Evolutionary conservation across 1,284 basidiomycete species (phyloP).

Genomic region (Cryptococcus depauperatus): DNA sequence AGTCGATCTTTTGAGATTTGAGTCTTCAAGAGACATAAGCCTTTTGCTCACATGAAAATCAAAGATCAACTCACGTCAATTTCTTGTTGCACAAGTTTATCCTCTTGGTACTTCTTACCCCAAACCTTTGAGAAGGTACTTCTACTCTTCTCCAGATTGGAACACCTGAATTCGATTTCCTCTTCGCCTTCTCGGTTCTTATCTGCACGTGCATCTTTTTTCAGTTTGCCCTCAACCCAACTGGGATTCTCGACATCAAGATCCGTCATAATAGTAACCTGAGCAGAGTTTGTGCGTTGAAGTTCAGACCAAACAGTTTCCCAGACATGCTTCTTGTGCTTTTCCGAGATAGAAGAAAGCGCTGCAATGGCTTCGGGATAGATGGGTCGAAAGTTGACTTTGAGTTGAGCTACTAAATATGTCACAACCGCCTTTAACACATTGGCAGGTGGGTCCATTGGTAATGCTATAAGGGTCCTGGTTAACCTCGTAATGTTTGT

Average conservation of each 20-base stretch:
- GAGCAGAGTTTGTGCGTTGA: constrained; percentile 31
- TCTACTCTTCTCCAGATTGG: constrained; percentile 25
- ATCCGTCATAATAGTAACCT: constrained; percentile 18
- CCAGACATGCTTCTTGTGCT: constrained; percentile 68
- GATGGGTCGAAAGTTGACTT: constrained; percentile 79
- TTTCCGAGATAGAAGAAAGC: constrained; percentile 51
- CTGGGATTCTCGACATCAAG: constrained; percentile 27
- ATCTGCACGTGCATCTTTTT: constrained; percentile 19
- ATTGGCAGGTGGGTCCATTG: constrained; percentile 2
- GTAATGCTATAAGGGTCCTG: constrained; percentile 27
- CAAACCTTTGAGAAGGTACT: constrained; percentile 18
- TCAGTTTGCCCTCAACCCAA: constrained; percentile 20
- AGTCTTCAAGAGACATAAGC: constrained; percentile 46
- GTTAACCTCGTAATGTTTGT: constrained; percentile 52
- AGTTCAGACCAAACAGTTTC: constrained; percentile 59
- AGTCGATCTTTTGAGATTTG: constrained; percentile 60
- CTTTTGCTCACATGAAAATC: not conserved
- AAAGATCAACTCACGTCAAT: constrained; percentile 24
- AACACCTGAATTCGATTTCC: constrained; percentile 40
- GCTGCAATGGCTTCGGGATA: constrained; percentile 74
- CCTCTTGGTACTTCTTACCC: constrained; percentile 16
- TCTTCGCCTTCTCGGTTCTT: constrained; percentile 41
- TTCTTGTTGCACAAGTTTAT: constrained; percentile 26
- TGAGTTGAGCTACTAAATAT: constrained; percentile 56
- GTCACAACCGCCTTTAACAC: constrained; percentile 51